Evolutionary conservation across 2,329 filamentous ascomycete species (phyloP), one percentile per base, ranked within the genome.

Genomic region (Pyricularia grisea): DNA sequence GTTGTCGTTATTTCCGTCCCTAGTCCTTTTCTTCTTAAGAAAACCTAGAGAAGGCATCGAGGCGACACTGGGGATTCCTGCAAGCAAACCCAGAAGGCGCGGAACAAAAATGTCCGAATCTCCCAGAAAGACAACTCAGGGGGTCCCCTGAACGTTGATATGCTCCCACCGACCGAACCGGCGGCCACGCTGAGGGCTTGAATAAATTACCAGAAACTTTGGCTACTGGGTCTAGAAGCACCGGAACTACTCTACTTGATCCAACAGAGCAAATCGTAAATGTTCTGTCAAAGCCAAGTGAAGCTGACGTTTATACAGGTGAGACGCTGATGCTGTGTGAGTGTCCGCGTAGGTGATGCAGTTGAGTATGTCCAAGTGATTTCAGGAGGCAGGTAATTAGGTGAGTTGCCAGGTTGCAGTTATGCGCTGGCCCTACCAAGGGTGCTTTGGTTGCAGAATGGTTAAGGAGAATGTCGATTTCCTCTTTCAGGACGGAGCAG

Each of bases 21-120:
- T 96, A 83, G 93, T 97, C 88, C 93, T 90, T 87, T 97, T 97
- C 88, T 97, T 98, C 88, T 97, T 97, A 79, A 98, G 88, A 79
- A 97, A 93, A 81, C 93, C 93, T 85, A 97, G 88, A 81, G 88
- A 92, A 89, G 94, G 95, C 95, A 99, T 98, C 71, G 77, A 75
- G 73, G 69, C 58, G 58, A 61, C 23, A 12, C 2, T 23, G 23
- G 58, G 23, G 3, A 11, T 61, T 61, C 25, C 58, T 25, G 58
- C 58, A 17, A 61, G n/a, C 58, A 27, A 17, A 61, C 23, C 58
- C 14, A 12, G 58, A 65, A 50, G 63, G 28, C 27, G 20, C 27
- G 28, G 63, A 30, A 36, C 20, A 36, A 17, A 20, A 65, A 10
- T 30, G 25, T 64, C 60, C 25, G 14, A 64, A 27, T 30, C 28